Evolutionary conservation across 768 basidiomycete genomes (phyloP).

Genomic region (Boletus tomentosulus): DNA sequence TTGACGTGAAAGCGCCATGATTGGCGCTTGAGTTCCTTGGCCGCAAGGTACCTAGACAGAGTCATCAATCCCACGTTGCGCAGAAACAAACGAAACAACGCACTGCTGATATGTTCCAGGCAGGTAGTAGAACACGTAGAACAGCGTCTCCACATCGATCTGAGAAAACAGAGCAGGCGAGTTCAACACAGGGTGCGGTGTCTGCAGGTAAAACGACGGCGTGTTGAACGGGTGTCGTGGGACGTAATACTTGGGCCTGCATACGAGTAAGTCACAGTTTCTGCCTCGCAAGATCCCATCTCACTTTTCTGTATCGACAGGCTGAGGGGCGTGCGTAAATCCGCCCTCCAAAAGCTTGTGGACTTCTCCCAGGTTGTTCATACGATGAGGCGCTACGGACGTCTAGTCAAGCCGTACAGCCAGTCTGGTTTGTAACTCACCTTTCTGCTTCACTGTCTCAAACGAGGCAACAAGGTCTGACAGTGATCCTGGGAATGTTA

Average conservation of each 20-base stretch:
- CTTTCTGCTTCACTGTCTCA: slow-evolving; percentile 95
- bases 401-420: background rate
- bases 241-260: slow-evolving; percentile 93
- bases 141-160: slow-evolving; percentile 94
- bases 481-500: slow-evolving; percentile 76
- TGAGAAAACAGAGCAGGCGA: slow-evolving; percentile 83
- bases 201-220: slow-evolving; percentile 92
- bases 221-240: slow-evolving; percentile 89
- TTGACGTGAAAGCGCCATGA: slow-evolving; percentile 99
- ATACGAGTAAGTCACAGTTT: slow-evolving; percentile 8
- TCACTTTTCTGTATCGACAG: slow-evolving; percentile 95
- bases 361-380: slow-evolving; percentile 84
- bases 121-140: slow-evolving; percentile 98
- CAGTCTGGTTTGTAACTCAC: slow-evolving; percentile 38
- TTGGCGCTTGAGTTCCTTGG: slow-evolving; percentile 94
- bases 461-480: slow-evolving; percentile 93
- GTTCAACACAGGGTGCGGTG: slow-evolving; percentile 73
- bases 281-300: slow-evolving; percentile 27
- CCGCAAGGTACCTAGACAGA: slow-evolving; percentile 76
- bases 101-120: slow-evolving; percentile 98
- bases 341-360: slow-evolving; percentile 94
- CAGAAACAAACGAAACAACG: background rate
- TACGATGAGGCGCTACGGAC: slow-evolving; percentile 63
- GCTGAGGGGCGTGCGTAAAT: slow-evolving; percentile 83
- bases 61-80: background rate